phyloP scores from a whole-genome alignment of 306 rosid genomes.

The Sphenostylis stenocarpa region DNA sequence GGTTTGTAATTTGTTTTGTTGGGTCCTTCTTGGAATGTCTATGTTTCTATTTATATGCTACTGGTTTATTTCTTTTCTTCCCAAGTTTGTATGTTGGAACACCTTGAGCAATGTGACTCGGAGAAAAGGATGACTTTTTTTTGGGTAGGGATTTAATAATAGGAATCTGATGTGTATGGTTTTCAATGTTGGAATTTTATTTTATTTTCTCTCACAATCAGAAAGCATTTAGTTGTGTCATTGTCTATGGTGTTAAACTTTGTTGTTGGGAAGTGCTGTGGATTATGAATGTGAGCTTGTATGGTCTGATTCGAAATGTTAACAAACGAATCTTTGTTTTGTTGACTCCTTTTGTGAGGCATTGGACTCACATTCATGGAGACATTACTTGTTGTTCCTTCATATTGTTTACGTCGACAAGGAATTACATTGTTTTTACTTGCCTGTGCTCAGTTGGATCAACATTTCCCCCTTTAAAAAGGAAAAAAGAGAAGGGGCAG shows the following conservation, averaged over 20 bases:
- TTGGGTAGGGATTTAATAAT: background rate
- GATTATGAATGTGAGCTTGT: background rate
- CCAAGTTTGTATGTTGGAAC: background rate
- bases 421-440: background rate
- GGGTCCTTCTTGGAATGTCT: background rate
- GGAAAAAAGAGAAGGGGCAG: background rate
- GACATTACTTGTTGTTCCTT: background rate
- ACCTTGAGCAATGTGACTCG: background rate
- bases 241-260: background rate
- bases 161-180: background rate
- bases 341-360: constrained; percentile 6
- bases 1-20: constrained; percentile 3
- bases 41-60: constrained; percentile 12
- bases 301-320: background rate
- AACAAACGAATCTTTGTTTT: background rate
- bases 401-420: background rate
- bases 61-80: constrained; percentile 10
- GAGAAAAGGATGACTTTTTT: background rate
- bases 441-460: background rate
- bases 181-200: background rate
- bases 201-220: background rate
- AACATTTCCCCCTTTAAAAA: background rate
- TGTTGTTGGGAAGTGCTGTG: background rate
- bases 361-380: background rate
- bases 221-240: constrained; percentile 4